A percentile compares a stretch with the other conserved stretches of the same genome.
Evolutionary conservation across 2,329 filamentous ascomycete genomes (phyloP).

Genomic region (Apiospora koreana): DNA sequence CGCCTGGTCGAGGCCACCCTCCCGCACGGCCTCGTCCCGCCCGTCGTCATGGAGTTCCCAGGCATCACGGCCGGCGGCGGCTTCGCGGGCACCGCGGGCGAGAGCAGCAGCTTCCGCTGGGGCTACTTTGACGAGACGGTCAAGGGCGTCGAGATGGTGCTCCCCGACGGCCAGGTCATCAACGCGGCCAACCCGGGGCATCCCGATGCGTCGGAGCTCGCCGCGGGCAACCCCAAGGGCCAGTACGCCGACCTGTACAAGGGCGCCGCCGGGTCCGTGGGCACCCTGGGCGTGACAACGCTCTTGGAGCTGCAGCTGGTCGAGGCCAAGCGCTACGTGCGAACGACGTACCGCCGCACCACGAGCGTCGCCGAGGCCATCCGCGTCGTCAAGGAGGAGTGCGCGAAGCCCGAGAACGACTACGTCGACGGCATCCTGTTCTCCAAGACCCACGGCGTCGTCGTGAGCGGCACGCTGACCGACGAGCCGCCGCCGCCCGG

Average conservation of each 20-base stretch:
- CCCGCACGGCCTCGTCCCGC: conserved; percentile 65
- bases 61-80: conserved; percentile 75
- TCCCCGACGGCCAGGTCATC: conserved; percentile 66
- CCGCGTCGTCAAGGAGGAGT: conserved; percentile 49
- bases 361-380: conserved; percentile 49
- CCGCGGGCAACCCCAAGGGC: neutral
- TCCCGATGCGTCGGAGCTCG: conserved; percentile 29
- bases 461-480: conserved; percentile 65
- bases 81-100: conserved; percentile 70
- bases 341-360: conserved; percentile 61
- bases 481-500: conserved; percentile 46
- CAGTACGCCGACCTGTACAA: conserved; percentile 58
- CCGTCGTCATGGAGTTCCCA: conserved; percentile 76
- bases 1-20: conserved; percentile 66
- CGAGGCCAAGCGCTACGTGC: conserved; percentile 61
- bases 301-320: conserved; percentile 65
- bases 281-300: conserved; percentile 68
- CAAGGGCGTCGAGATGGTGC: conserved; percentile 66
- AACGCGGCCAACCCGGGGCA: conserved; percentile 41
- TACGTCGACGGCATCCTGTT: conserved; percentile 77
- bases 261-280: conserved; percentile 67
- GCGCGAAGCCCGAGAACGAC: conserved; percentile 50
- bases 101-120: conserved; percentile 69
- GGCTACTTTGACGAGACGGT: conserved; percentile 72
- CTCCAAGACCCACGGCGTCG: conserved; percentile 60